Evolutionary conservation across 1,284 basidiomycete species (phyloP).

Genomic region (Cutaneotrichosporon dermatis): DNA sequence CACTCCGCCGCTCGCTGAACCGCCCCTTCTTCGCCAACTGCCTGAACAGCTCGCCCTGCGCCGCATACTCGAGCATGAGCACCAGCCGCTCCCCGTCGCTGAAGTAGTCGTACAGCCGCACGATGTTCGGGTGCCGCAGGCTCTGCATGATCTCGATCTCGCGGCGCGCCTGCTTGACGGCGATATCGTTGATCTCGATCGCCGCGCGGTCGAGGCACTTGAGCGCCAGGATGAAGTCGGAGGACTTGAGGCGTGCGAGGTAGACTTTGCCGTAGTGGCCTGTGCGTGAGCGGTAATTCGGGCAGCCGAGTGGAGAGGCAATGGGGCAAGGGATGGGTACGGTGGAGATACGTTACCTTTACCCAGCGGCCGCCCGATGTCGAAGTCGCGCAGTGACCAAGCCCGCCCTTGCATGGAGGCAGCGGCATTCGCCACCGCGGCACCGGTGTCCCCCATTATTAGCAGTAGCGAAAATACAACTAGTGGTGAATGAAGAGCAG

Average conservation of each 20-base stretch:
- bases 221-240: constrained; percentile 34
- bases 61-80: constrained; percentile 89
- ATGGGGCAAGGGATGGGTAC: no score
- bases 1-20: constrained; percentile 73
- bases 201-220: constrained; percentile 15
- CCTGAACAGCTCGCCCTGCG: constrained; percentile 91
- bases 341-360: constrained; percentile 64
- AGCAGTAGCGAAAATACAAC: no score
- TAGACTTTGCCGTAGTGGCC: constrained; percentile 83
- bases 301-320: not conserved
- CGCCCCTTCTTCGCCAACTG: constrained; percentile 70
- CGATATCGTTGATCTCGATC: constrained; percentile 66
- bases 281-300: not conserved
- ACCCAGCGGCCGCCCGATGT: constrained; percentile 88
- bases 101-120: constrained; percentile 95
- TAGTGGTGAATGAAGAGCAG: not conserved
- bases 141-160: constrained; percentile 87
- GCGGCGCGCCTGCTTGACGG: constrained; percentile 87
- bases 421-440: no score
- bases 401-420: not conserved
- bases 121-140: constrained; percentile 74
- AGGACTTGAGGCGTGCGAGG: constrained; percentile 84
- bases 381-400: constrained; percentile 56
- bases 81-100: constrained; percentile 93
- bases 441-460: no score